Evolutionary conservation across 2,329 filamentous ascomycete genomes (phyloP), one percentile per base, ranked within the genome.

Genomic region (Penicillium olsonii): DNA sequence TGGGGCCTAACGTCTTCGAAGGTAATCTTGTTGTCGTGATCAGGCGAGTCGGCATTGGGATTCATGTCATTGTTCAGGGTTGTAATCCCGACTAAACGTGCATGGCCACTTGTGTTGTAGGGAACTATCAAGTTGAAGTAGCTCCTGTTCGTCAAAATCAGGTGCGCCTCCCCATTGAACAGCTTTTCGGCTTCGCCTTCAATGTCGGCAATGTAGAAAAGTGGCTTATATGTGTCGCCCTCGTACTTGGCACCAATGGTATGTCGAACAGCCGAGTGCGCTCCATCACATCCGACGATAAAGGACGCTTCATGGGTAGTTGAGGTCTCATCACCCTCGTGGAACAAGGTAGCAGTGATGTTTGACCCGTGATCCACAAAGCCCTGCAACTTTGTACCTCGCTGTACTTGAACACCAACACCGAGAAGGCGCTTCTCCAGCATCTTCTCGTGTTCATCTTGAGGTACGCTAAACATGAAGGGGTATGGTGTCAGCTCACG

Each of bases 281-380:
- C 75, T 1, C 80, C 80, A 34, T 83, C 80, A 5, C 79, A 79
- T 1, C 78, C 80, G 2, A 81, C 70, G 3, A 74, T 72, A 45
- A 78, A 83, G 9, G 45, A 63, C 57, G 53, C 68, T 61, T 53
- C 63, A 60, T 44, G 75, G 18, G 42, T 56, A 24, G 59, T 50
- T 26, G 68, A 60, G 15, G 52, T 61, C 0, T 53, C 54, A 15
- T 55, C 41, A 2, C 38, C 18, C 20, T 57, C 46, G 5, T 39
- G 48, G 10, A 63, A 24, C 9, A 58, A 53, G 6, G 62, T 59
- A 34, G 59, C 67, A 3, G 52, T 55, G 17, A 69, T 48, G n/a
- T 50, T 37, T 2, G 54, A 50, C 0, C 52, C 61, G 22, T 60
- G 49, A 14, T 68, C 59, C 6, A 49, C 47, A 34, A 63, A 67